Conservation (phyloP, 208 protist species). For the Leishmania guyanensis region DNA sequence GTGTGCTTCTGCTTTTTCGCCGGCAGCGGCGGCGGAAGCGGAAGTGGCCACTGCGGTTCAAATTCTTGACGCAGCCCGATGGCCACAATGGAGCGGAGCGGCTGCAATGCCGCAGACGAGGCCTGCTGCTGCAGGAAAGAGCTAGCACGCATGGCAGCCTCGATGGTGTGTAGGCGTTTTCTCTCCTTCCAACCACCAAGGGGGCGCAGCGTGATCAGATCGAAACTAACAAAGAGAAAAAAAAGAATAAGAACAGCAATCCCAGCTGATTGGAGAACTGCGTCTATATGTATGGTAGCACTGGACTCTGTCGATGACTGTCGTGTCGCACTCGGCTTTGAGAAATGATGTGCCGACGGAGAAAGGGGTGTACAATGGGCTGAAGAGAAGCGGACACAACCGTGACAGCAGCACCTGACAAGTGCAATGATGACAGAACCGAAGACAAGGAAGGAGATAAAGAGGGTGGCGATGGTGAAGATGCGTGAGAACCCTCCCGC, state of each 20-base stretch:
- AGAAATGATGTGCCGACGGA: not conserved
- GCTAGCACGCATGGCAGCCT: conserved; percentile 16
- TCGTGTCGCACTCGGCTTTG: not conserved
- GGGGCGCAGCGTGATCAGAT: not conserved
- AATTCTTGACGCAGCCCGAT: conserved; percentile 56
- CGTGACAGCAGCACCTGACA: not conserved
- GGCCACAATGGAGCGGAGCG: conserved; percentile 49
- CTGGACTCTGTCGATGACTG: not conserved
- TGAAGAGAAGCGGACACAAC: not conserved
- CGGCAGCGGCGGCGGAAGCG: conserved; percentile 60
- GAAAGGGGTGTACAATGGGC: not conserved
- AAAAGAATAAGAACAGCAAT: not conserved
- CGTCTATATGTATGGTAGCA: not conserved
- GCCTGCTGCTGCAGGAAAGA: conserved; percentile 22
- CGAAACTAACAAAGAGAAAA: not conserved
- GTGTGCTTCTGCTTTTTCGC: conserved; percentile 55
- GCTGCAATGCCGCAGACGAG: conserved; percentile 14
- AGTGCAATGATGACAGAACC: not conserved
- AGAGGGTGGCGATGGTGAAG: not conserved
- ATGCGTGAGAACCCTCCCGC: not conserved
- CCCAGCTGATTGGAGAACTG: not conserved
- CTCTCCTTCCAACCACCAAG: not conserved
- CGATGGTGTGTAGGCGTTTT: not conserved
- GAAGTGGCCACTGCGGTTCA: conserved; percentile 67
- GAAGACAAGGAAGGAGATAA: not conserved